Evolutionary conservation across 495 filamentous ascomycete species (phyloP), one percentile per base, ranked within the genome.

Genomic region (Penicillium lagena): DNA sequence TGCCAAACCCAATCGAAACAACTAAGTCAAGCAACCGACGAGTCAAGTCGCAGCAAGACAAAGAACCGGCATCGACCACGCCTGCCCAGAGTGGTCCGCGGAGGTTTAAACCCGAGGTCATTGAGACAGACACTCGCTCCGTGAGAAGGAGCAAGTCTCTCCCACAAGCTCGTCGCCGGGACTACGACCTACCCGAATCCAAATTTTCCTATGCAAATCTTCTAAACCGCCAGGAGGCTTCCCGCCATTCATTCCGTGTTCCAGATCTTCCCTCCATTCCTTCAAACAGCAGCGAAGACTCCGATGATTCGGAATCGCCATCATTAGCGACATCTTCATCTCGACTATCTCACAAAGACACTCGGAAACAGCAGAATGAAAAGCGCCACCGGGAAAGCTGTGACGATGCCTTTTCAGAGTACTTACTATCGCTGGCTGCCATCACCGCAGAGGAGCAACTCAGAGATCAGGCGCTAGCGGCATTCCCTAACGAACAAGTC

Each of bases 381-480:
- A 59, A 52, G 51, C 62, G 31, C 66, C 72, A 35, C 46, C 61
- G 67, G 56, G 82, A 70, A 72, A 85, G 70, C 67, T 81, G 80
- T 40, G 82, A 90, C 61, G 82, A 82, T 31, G 71, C 78, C 46
- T 81, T 86, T 45, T 81, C 82, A 36, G 82, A 81, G 10, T 90
- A 89, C 51, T 63, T 95, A 34, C 75, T 91, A 12, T 79, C 83
- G 14, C 66, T 95, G 40, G 86, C 87, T 14, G 84, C 85, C 33
- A 78, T 76, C 40, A 83, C 86, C 46, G 86, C 86, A 11, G 81
- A 90, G 58, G 80, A 80, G 58, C 82, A 90, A 58, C 53, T 87
- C 33, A 71, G 74, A 36, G 83, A 87, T 12, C 82, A 85, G 63
- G 77, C 81, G 4, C 62, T 85, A 50, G 83, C 82, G 15, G 85